Conservation (phyloP, 1,139 yeast genomes). For the Taphrina populina region DNA sequence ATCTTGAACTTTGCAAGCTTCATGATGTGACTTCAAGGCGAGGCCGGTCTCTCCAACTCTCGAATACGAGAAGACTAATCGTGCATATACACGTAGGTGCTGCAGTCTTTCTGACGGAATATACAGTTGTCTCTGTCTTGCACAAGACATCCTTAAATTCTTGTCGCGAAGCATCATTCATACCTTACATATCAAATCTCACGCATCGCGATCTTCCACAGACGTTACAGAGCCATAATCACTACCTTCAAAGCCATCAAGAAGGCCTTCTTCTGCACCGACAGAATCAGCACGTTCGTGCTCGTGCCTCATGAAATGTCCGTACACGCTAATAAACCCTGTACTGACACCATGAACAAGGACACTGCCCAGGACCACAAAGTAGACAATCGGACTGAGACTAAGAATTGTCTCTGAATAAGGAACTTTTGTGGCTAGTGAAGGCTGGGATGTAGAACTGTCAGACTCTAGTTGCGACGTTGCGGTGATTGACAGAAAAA, state of each 20-base stretch:
- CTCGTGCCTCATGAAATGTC: conserved; percentile 15
- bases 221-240: conserved; percentile 20
- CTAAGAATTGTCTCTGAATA: conserved; percentile 10
- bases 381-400: conserved; percentile 19
- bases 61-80: too few species aligned
- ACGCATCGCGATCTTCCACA: not conserved
- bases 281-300: conserved; percentile 16
- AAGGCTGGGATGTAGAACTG: conserved; percentile 10
- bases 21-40: too few species aligned
- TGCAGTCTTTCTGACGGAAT: too few species aligned
- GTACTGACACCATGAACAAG: conserved; percentile 27
- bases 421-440: conserved; percentile 5
- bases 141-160: too few species aligned
- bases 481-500: conserved; percentile 23
- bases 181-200: too few species aligned
- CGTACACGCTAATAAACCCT: conserved; percentile 28
- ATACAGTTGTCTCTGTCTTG: too few species aligned
- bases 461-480: conserved; percentile 8
- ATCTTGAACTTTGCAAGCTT: too few species aligned
- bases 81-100: too few species aligned
- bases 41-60: too few species aligned
- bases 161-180: too few species aligned
- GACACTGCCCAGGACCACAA: conserved; percentile 26
- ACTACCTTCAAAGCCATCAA: conserved; percentile 24
- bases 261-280: conserved; percentile 26